Conservation (phyloP, 108 stramenopile genomes). For the Skeletonema costatum region DNA sequence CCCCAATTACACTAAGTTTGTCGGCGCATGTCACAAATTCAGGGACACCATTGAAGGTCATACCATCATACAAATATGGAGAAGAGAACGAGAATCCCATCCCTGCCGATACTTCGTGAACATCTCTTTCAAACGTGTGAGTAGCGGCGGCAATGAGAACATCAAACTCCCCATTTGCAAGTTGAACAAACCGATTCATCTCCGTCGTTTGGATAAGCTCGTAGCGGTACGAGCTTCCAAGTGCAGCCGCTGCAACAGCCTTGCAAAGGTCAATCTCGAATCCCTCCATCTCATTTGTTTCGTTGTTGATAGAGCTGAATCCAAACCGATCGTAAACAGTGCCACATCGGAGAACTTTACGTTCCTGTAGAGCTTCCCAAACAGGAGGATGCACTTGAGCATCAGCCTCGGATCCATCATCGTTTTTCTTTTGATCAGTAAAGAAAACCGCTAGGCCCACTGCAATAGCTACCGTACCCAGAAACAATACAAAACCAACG, state of each 20-base stretch:
- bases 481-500: too few relatives aligned
- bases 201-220: background rate
- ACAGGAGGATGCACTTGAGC: too few relatives aligned
- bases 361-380: too few relatives aligned
- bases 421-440: too few relatives aligned
- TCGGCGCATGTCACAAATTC: constrained; percentile 32
- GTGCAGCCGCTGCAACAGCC: constrained; percentile 30
- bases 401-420: too few relatives aligned
- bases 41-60: background rate
- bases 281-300: background rate
- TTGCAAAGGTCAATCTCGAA: constrained; percentile 23
- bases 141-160: constrained; percentile 22
- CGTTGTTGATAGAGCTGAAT: too few relatives aligned
- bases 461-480: too few relatives aligned
- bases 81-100: background rate
- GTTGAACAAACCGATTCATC: background rate
- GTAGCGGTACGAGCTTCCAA: background rate
- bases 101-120: constrained; percentile 17
- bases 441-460: too few relatives aligned
- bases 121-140: constrained; percentile 42
- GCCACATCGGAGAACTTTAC: too few relatives aligned
- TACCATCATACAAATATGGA: background rate
- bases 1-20: constrained; percentile 6
- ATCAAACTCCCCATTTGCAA: background rate
- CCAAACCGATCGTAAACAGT: too few relatives aligned